Evolutionary conservation across 2,329 filamentous ascomycete genomes (phyloP).

Genomic region (Arthrobotrys megalospora): DNA sequence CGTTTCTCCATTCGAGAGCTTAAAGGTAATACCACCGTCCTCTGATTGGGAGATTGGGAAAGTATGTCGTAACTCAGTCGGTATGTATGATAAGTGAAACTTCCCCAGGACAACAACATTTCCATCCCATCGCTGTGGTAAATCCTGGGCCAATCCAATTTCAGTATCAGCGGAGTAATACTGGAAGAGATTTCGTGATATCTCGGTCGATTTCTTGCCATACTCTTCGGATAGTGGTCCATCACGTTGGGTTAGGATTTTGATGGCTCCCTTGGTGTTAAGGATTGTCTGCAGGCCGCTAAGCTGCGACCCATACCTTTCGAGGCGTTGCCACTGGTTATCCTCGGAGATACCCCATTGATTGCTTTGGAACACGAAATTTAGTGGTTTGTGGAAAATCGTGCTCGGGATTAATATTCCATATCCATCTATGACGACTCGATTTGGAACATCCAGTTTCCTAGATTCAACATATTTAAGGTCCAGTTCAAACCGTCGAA

Average conservation of each 20-base stretch:
- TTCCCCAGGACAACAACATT: slow-evolving; percentile 68
- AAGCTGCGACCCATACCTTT: slow-evolving; percentile 70
- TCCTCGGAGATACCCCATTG: slow-evolving; percentile 13
- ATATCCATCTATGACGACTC: slow-evolving; percentile 20
- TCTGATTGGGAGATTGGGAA: slow-evolving; percentile 58
- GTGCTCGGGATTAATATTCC: neutral
- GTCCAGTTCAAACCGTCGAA: slow-evolving; percentile 66
- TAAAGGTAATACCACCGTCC: slow-evolving; percentile 45
- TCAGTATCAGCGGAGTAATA: slow-evolving; percentile 73
- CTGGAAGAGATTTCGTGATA: slow-evolving; percentile 74
- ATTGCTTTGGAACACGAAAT: slow-evolving; percentile 3
- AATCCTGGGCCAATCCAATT: slow-evolving; percentile 65
- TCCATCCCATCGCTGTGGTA: slow-evolving; percentile 64
- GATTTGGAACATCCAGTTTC: neutral
- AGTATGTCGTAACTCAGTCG: slow-evolving; percentile 17
- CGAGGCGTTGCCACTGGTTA: slow-evolving; percentile 11
- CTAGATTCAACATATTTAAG: neutral
- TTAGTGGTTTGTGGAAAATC: neutral
- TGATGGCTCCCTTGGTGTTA: slow-evolving; percentile 69
- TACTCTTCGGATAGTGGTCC: slow-evolving; percentile 64
- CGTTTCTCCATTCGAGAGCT: slow-evolving; percentile 54
- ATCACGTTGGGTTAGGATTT: slow-evolving; percentile 66
- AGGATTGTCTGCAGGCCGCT: slow-evolving; percentile 73
- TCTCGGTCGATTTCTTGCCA: slow-evolving; percentile 70
- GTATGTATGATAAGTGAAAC: slow-evolving; percentile 65